Conservation (phyloP, 352 stramenopile genomes). For the Pythium oligandrum region DNA sequence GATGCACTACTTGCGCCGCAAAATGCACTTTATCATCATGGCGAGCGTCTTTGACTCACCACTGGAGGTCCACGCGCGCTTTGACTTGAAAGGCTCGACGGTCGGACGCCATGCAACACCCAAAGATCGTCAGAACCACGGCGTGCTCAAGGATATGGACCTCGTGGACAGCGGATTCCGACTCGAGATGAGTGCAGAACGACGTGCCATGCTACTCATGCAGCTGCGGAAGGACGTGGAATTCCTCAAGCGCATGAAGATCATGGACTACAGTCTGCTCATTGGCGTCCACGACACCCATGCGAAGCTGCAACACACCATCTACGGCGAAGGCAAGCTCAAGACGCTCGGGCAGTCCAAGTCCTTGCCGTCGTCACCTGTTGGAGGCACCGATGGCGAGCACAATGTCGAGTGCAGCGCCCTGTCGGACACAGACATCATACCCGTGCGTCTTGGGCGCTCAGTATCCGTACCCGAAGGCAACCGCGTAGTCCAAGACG, state of each 20-base stretch:
- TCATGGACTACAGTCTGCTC: conserved; percentile 94
- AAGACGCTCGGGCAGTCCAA: conserved; percentile 14
- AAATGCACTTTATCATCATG: conserved; percentile 96
- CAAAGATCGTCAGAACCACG: conserved; percentile 49
- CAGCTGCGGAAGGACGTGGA: conserved; percentile 88
- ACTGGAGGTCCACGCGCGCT: conserved; percentile 86
- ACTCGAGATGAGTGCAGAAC: conserved; percentile 77
- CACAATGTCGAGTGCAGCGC: neutral
- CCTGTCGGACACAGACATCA: no score
- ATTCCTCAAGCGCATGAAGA: conserved; percentile 91
- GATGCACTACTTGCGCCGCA: conserved; percentile 92
- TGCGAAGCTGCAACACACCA: conserved; percentile 43
- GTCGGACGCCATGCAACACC: conserved; percentile 71
- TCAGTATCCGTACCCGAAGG: conserved; percentile 23
- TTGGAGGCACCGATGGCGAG: conserved; percentile 7
- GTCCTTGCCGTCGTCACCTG: conserved; percentile 39
- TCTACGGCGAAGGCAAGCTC: conserved; percentile 31
- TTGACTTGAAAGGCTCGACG: conserved; percentile 90
- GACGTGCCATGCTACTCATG: conserved; percentile 71
- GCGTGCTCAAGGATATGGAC: conserved; percentile 90
- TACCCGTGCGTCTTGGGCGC: conserved; percentile 18
- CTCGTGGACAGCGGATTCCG: conserved; percentile 82
- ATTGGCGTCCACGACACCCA: conserved; percentile 88
- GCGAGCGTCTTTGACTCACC: conserved; percentile 96
- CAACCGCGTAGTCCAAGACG: neutral